Evolutionary conservation across 148 eudicot genomes (phyloP).

Genomic region (Nyssa sinensis): DNA sequence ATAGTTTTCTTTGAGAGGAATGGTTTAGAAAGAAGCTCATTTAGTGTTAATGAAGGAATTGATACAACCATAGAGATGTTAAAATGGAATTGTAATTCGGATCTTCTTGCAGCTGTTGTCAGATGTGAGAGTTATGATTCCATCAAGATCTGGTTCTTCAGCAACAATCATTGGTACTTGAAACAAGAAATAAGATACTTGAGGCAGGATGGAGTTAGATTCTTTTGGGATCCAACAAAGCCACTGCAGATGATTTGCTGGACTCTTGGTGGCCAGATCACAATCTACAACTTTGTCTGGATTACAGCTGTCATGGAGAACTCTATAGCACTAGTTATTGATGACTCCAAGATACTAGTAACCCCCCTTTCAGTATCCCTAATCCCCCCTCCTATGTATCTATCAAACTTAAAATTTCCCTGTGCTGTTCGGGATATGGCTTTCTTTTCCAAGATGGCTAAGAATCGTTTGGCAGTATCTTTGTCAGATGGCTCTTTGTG

Average conservation of each 20-base stretch:
- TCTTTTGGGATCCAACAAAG: conserved; percentile 87
- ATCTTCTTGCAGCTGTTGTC: conserved; percentile 70
- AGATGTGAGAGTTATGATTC: conserved; percentile 61
- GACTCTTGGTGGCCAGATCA: conserved; percentile 72
- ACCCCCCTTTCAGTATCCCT: conserved; percentile 76
- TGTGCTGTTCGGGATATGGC: conserved; percentile 70
- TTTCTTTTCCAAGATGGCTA: conserved; percentile 54
- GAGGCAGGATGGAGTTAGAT: conserved; percentile 52
- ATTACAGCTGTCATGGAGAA: conserved; percentile 69
- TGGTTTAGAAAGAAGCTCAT: conserved; percentile 91
- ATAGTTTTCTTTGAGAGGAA: conserved; percentile 83
- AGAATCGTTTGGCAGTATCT: conserved; percentile 64
- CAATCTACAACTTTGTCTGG: conserved; percentile 73
- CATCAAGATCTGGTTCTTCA: conserved; percentile 80
- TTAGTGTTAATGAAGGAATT: conserved; percentile 54
- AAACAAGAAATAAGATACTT: conserved; percentile 84
- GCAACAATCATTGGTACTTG: conserved; percentile 92
- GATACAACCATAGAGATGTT: conserved; percentile 52
- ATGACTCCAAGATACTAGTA: conserved; percentile 63
- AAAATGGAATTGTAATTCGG: conserved; percentile 86
- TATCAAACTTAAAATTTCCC: conserved; percentile 65
- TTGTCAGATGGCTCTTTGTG: conserved; percentile 73
- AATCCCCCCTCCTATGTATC: conserved; percentile 93
- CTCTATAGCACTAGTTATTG: conserved; percentile 85
- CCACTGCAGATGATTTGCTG: conserved; percentile 79